These are phyloP conservation scores for Lignosus rhinocerotis DNA, from an alignment of 1,284 basidiomycete species.

Conservation along the genomic window DNA sequence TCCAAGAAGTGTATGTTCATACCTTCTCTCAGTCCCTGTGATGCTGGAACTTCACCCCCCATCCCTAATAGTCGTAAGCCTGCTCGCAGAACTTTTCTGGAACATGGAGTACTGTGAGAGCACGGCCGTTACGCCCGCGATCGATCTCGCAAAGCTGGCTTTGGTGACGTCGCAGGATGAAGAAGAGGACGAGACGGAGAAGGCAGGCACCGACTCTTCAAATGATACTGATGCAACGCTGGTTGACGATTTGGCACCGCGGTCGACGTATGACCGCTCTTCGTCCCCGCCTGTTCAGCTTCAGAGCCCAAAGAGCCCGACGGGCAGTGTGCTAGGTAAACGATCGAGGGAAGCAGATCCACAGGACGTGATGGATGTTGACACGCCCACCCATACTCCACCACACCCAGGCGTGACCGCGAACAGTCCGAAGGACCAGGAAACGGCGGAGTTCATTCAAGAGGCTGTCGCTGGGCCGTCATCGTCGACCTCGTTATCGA, in stretches of 20 bases:
- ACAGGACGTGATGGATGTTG: constrained; percentile 38
- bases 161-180: constrained; percentile 89
- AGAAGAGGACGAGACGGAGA: constrained; percentile 75
- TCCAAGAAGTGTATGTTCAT: constrained; percentile 75
- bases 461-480: constrained; percentile 35
- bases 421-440: constrained; percentile 39
- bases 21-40: background rate
- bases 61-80: constrained; percentile 78
- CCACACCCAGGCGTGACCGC: constrained; percentile 3
- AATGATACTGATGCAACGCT: constrained; percentile 84
- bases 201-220: constrained; percentile 73
- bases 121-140: constrained; percentile 76
- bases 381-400: constrained; percentile 21
- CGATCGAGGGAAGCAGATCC: constrained; percentile 58
- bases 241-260: constrained; percentile 67
- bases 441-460: constrained; percentile 25
- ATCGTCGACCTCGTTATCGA: constrained; percentile 39
- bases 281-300: constrained; percentile 25
- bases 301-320: constrained; percentile 20
- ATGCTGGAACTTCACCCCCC: constrained; percentile 14
- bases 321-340: constrained; percentile 73
- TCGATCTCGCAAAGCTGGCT: constrained; percentile 91
- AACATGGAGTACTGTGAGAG: constrained; percentile 70
- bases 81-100: constrained; percentile 78
- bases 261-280: constrained; percentile 26